A percentile compares a stretch with the other conserved stretches of the same genome.
These are phyloP conservation scores for Galerina sulciceps DNA, from an alignment of 768 basidiomycete genomes.

Conservation along the genomic window DNA sequence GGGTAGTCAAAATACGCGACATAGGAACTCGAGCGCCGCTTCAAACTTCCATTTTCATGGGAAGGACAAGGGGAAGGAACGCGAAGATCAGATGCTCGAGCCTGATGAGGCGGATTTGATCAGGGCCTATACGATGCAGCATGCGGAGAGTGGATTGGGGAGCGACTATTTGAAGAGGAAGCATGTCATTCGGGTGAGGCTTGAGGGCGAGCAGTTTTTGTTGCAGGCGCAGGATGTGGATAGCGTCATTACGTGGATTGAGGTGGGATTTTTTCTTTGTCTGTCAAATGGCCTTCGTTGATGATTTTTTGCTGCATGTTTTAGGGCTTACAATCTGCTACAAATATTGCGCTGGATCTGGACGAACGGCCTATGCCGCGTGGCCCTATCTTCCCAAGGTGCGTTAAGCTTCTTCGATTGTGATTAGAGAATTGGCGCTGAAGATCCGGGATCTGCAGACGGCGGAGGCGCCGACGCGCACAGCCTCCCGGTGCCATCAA, in stretches of 20 bases:
- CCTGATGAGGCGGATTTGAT: constrained; percentile 60
- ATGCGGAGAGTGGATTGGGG: constrained; percentile 92
- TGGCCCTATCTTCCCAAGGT: constrained; percentile 86
- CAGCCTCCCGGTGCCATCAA: constrained; percentile 9
- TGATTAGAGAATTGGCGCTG: constrained; percentile 13
- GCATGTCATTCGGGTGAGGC: constrained; percentile 89
- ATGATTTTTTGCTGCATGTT: not conserved
- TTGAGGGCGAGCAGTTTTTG: constrained; percentile 97
- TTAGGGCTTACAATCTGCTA: constrained; percentile 87
- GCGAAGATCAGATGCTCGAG: constrained; percentile 32
- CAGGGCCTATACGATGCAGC: constrained; percentile 78
- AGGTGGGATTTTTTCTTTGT: constrained; percentile 54
- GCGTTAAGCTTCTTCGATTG: constrained; percentile 26
- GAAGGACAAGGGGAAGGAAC: constrained; percentile 20
- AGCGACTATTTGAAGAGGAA: constrained; percentile 93
- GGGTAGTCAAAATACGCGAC: not conserved
- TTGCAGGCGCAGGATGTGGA: constrained; percentile 85
- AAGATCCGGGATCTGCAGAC: constrained; percentile 28
- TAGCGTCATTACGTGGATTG: constrained; percentile 94
- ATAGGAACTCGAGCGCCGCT: not conserved
- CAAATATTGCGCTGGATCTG: constrained; percentile 90
- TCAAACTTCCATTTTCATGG: constrained; percentile 11
- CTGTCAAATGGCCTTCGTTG: not conserved
- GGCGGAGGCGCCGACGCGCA: constrained; percentile 35
- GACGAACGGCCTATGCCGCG: constrained; percentile 93